Conservation (phyloP, 1,284 basidiomycete species). For the Microbotryum silenes-acaulis region DNA sequence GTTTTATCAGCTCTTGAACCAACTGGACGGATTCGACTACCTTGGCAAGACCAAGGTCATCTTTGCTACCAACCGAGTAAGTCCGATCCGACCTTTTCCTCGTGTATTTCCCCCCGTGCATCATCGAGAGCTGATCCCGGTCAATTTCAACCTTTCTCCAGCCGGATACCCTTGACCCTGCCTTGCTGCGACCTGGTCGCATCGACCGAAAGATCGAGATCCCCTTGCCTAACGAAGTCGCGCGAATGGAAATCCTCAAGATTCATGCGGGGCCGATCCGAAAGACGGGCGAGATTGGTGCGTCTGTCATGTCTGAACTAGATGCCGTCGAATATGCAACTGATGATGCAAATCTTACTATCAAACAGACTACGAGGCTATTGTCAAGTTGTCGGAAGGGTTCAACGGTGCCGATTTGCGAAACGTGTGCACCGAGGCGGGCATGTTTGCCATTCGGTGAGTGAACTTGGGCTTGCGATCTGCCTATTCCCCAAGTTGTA, state of each 20-base stretch:
- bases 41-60: conserved; percentile 94
- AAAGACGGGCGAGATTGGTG: conserved; percentile 75
- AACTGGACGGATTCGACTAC: conserved; percentile 99
- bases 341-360: background rate
- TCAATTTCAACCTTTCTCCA: background rate
- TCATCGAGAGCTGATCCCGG: too few species aligned
- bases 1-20: conserved; percentile 72
- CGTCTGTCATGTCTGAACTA: background rate
- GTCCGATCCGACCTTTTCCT: background rate
- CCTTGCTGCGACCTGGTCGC: conserved; percentile 88
- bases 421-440: conserved; percentile 95
- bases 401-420: conserved; percentile 95
- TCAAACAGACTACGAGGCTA: conserved; percentile 73
- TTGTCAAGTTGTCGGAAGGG: conserved; percentile 89
- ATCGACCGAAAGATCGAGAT: conserved; percentile 98
- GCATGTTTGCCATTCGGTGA: conserved; percentile 91
- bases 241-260: conserved; percentile 87
- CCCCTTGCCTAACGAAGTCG: conserved; percentile 95
- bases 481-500: background rate
- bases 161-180: conserved; percentile 94
- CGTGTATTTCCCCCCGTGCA: background rate
- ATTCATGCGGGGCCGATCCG: conserved; percentile 93
- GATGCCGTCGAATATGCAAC: background rate
- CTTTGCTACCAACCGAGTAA: conserved; percentile 84
- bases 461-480: conserved; percentile 8